Evolutionary conservation across 164 flowering plant genomes (phyloP), one percentile per base, ranked within the genome.

Genomic region (Annona cherimola): DNA sequence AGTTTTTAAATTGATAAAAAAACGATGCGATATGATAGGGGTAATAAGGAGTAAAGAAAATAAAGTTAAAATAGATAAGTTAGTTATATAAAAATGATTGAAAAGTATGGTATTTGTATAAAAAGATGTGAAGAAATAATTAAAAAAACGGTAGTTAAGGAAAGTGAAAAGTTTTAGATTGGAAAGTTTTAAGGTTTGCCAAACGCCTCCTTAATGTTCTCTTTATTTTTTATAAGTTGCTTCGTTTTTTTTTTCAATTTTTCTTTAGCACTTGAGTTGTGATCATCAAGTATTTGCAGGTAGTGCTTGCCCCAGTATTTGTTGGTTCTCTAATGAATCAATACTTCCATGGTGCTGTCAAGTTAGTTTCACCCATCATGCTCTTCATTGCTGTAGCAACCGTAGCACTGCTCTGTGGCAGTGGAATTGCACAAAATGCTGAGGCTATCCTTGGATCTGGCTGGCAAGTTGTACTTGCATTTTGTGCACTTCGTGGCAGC

Each of bases 251-350:
- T 20, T 61, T n/a, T 61, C 5, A 35, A 63, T 40, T 11, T 61
- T 61, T 63, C 66, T 63, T 9, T 50, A 50, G 57, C 14, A 16
- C 14, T 50, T 50, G 16, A 8, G 2, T 63, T 3, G 4, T 16
- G 67, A 19, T 42, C 2, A 50, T 64, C 5, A 12, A 35, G 42
- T 64, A 59, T 39, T 54, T 14, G 20, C 84, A 91, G 98, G 94
- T 91, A 61, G 98, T 91, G 68, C 97, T 93, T 81, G 89, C 90
- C 69, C 95, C 94, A 45, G 92, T 93, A 5, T 55, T 93, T 76
- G 85, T 79, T 68, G 98, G 97, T 72, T 95, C 91, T 75, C 82
- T 91, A 73, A 79, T 93, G 18, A 93, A 93, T 62, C 95, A 91
- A 76, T 91, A 91, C 73, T 91, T 83, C 77, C 88, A 82, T 60